Evolutionary conservation across 805 yeast genomes (phyloP).

Genomic region (Hanseniaspora clermontiae): DNA sequence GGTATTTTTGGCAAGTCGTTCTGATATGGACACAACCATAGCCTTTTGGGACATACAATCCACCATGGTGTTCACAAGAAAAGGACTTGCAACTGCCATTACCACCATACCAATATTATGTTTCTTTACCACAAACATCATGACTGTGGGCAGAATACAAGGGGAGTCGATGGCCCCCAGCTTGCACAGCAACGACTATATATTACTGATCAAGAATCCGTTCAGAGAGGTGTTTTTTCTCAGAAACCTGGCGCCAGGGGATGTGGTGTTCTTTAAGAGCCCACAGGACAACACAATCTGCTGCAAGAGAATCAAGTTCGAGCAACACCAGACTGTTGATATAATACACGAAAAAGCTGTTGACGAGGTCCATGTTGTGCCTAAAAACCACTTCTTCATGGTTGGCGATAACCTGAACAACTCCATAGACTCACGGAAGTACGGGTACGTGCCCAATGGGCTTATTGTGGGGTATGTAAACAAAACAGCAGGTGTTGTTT

Average conservation of each 20-base stretch:
- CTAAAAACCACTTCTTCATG: constrained; percentile 7
- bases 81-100: neutral
- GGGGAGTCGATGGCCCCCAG: constrained; percentile 11
- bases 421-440: constrained; percentile 11
- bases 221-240: neutral
- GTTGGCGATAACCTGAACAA: constrained; percentile 11
- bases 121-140: neutral
- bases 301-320: constrained; percentile 6
- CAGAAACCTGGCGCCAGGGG: neutral
- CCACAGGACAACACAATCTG: constrained; percentile 5
- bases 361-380: constrained; percentile 3
- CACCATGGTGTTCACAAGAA: neutral
- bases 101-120: neutral
- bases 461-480: constrained; percentile 5
- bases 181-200: neutral
- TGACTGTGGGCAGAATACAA: constrained; percentile 10
- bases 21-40: neutral
- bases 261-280: constrained; percentile 9
- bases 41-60: too few species aligned
- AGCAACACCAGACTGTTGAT: neutral
- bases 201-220: neutral
- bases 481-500: neutral
- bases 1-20: too few species aligned
- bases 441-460: constrained; percentile 11
- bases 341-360: neutral